phyloP scores from a whole-genome alignment of 768 basidiomycete species.

The Boletus insuetus region DNA sequence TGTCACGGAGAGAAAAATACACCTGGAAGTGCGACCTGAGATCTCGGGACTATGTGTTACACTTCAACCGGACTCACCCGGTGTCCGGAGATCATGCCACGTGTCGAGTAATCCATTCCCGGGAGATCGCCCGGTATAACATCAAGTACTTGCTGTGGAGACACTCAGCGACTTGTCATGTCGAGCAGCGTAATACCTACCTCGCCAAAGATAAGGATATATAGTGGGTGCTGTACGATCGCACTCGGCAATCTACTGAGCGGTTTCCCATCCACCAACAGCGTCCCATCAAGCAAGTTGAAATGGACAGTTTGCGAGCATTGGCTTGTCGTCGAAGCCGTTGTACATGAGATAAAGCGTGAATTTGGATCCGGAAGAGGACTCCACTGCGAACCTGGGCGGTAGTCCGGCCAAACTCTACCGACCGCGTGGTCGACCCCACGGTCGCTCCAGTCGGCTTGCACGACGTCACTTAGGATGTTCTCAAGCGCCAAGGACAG shows the following conservation, averaged over 20 bases:
- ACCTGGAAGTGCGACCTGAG: constrained; percentile 10
- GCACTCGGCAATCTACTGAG: constrained; percentile 36
- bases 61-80: constrained; percentile 9
- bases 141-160: constrained; percentile 7
- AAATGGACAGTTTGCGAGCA: constrained; percentile 34
- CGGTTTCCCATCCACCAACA: constrained; percentile 24
- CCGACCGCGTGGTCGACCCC: constrained; percentile 19
- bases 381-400: constrained; percentile 24
- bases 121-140: constrained; percentile 19
- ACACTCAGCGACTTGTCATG: not conserved
- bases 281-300: constrained; percentile 36
- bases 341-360: constrained; percentile 19
- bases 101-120: constrained; percentile 25
- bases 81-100: constrained; percentile 15
- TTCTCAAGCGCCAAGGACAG: constrained; percentile 30
- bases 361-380: constrained; percentile 4
- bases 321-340: constrained; percentile 2
- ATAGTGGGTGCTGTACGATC: constrained; percentile 26
- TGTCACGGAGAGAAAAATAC: constrained; percentile 20
- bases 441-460: not conserved
- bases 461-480: constrained; percentile 8
- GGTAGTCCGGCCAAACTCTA: constrained; percentile 32
- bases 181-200: constrained; percentile 19
- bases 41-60: too few relatives aligned
- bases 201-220: constrained; percentile 32